Conservation (phyloP, 2,329 filamentous ascomycete genomes). For the Fusarium sp. region DNA sequence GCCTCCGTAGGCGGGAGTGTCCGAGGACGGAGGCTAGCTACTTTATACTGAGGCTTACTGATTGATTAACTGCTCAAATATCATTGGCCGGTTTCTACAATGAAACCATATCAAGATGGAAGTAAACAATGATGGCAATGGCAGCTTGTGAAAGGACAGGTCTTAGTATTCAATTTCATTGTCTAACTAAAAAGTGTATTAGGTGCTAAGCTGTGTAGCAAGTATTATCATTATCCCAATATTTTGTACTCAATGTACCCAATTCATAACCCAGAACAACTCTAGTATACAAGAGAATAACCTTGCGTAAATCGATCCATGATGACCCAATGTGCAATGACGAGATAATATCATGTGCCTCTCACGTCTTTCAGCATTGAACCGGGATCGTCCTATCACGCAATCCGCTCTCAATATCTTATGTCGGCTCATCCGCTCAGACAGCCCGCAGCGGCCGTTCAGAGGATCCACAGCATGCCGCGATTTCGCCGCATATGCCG, state of each 20-base stretch:
- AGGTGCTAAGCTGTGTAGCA: slow-evolving; percentile 16
- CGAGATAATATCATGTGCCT: slow-evolving; percentile 17
- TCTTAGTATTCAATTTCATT: slow-evolving; percentile 3
- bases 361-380: slow-evolving; percentile 25
- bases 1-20: slow-evolving; percentile 30
- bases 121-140: background rate
- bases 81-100: slow-evolving; percentile 29
- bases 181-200: slow-evolving; percentile 21
- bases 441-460: slow-evolving; percentile 25
- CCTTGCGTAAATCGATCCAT: slow-evolving; percentile 5
- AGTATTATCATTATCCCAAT: slow-evolving; percentile 36
- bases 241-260: slow-evolving; percentile 15
- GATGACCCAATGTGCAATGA: slow-evolving; percentile 13
- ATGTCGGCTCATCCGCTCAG: slow-evolving; percentile 34
- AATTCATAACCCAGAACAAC: slow-evolving; percentile 24
- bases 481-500: slow-evolving; percentile 45
- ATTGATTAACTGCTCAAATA: slow-evolving; percentile 42
- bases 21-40: slow-evolving; percentile 31
- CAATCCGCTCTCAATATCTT: slow-evolving; percentile 37
- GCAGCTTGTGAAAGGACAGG: background rate
- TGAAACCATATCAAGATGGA: background rate
- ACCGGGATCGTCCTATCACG: slow-evolving; percentile 41
- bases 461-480: slow-evolving; percentile 36
- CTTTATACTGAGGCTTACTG: slow-evolving; percentile 32
- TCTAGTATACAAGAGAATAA: slow-evolving; percentile 18